Percentiles rank a stretch among this genome's conserved stretches.
Evolutionary conservation across 2,329 filamentous ascomycete genomes (phyloP).

Genomic region (Verticillium nubilum): DNA sequence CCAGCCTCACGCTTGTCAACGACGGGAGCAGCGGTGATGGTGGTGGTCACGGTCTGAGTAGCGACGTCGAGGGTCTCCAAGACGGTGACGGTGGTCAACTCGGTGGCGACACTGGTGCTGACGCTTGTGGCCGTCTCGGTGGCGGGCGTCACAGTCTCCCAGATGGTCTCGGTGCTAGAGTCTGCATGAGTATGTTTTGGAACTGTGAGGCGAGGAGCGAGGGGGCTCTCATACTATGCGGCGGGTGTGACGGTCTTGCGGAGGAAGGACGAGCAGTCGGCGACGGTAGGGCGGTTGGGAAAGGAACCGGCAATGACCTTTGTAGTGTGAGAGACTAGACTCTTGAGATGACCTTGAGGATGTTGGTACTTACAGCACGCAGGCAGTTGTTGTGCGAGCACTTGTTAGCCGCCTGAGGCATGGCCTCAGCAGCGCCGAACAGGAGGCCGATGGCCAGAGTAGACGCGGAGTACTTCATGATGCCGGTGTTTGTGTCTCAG

Average conservation of each 20-base stretch:
- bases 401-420: not conserved
- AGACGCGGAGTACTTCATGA: not conserved
- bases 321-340: not conserved
- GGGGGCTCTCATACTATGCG: not conserved
- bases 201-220: too few relatives aligned
- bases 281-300: not conserved
- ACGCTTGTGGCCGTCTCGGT: not conserved
- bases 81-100: conserved; percentile 1
- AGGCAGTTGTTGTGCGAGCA: conserved; percentile 1
- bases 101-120: not conserved
- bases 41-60: conserved; percentile 1
- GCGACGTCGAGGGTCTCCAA: not conserved
- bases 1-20: not conserved
- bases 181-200: not conserved
- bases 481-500: not conserved
- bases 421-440: not conserved
- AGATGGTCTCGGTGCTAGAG: not conserved
- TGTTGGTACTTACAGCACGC: not conserved
- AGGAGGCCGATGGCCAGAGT: not conserved
- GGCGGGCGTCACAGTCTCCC: not conserved
- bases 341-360: not conserved
- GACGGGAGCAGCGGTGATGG: not conserved
- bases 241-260: not conserved
- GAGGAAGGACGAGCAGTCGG: conserved; percentile 6
- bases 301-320: not conserved